Evolutionary conservation across 75 land plant species (phyloP).

Genomic region (Cunninghamia lanceolata): DNA sequence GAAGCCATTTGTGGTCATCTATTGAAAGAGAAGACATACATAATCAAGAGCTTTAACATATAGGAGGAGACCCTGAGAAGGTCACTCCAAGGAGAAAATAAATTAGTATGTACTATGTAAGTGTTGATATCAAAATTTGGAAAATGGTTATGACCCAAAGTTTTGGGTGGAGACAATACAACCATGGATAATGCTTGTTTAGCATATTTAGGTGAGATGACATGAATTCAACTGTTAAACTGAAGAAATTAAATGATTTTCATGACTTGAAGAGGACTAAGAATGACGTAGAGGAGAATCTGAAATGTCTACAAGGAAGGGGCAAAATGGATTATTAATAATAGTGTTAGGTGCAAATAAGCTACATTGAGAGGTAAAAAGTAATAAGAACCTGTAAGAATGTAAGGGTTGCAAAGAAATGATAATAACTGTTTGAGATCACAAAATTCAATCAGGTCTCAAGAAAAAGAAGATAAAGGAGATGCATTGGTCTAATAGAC

Average conservation of each 20-base stretch:
- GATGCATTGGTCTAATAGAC: not conserved
- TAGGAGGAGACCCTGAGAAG: not conserved
- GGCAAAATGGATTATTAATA: not conserved
- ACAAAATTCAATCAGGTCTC: not conserved
- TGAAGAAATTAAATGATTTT: not conserved
- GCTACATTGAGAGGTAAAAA: not conserved
- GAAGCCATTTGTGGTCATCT: not conserved
- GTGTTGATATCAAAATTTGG: not conserved
- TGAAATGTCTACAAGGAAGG: not conserved
- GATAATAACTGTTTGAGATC: not conserved
- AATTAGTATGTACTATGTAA: not conserved
- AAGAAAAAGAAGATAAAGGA: not conserved
- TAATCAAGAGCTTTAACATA: not conserved
- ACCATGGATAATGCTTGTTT: not conserved
- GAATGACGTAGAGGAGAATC: not conserved
- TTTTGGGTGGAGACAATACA: not conserved
- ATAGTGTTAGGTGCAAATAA: not conserved
- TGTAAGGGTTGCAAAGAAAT: not conserved
- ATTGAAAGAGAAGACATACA: not conserved
- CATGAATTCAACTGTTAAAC: not conserved
- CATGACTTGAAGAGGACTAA: not conserved
- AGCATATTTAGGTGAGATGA: not conserved
- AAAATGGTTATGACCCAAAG: not conserved
- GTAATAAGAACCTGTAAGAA: not conserved
- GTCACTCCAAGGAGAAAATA: not conserved